Evolutionary conservation across 306 rosid genomes (phyloP).

Genomic region (Lablab purpureus): DNA sequence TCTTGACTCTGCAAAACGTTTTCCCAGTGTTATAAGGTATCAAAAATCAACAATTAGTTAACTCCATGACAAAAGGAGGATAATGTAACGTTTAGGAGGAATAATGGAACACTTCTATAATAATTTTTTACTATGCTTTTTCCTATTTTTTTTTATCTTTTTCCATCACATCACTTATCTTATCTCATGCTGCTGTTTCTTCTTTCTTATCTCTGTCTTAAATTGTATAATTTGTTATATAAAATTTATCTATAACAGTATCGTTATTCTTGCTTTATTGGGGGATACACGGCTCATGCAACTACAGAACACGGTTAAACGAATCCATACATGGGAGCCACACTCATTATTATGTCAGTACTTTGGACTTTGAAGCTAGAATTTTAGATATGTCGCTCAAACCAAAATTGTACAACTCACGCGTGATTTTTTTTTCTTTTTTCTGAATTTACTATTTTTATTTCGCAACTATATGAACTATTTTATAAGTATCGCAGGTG

Average conservation of each 20-base stretch:
- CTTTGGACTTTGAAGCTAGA: conserved; percentile 36
- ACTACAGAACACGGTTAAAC: not conserved
- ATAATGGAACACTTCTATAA: not conserved
- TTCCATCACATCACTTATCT: not conserved
- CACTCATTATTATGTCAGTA: conserved; percentile 45
- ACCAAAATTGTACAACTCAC: conserved; percentile 42
- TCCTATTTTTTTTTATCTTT: not conserved
- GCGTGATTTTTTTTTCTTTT: conserved; percentile 10
- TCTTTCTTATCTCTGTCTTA: not conserved
- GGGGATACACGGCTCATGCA: conserved; percentile 26
- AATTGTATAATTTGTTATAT: not conserved
- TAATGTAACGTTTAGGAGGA: not conserved
- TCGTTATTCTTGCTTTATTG: conserved; percentile 14
- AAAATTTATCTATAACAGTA: not conserved
- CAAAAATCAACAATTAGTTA: not conserved
- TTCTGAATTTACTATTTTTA: not conserved
- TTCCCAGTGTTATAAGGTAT: not conserved
- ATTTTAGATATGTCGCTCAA: conserved; percentile 36
- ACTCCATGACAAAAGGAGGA: conserved; percentile 31
- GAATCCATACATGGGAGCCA: conserved; percentile 43
- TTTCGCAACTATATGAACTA: not conserved
- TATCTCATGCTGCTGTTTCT: not conserved
- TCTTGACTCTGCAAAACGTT: conserved; percentile 57
- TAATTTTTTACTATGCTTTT: not conserved
- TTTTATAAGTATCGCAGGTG: not conserved